Conservation (phyloP, 202 grass and related monocot genomes). For the Elaeis oleifera region DNA sequence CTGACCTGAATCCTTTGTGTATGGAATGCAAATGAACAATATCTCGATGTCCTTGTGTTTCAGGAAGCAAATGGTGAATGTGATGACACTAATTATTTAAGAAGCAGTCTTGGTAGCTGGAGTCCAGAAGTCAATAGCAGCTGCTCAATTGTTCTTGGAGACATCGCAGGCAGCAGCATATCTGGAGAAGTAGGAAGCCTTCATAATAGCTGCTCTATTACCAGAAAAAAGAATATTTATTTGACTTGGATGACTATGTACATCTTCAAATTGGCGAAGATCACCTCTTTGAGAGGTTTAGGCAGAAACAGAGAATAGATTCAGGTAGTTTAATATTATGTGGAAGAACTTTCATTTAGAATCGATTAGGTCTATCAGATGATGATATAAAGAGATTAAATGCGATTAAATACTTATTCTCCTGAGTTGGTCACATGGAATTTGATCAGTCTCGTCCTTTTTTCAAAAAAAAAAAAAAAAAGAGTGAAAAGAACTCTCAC, state of each 20-base stretch:
- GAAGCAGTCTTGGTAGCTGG: constrained; percentile 77
- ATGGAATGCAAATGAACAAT: too few relatives aligned
- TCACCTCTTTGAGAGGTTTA: constrained; percentile 54
- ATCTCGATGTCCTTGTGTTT: constrained; percentile 2
- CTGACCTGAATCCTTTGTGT: too few relatives aligned
- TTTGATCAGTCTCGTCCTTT: too few relatives aligned
- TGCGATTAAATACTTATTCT: too few relatives aligned
- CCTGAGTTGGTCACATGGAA: too few relatives aligned
- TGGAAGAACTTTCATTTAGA: constrained; percentile 8
- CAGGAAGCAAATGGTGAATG: constrained; percentile 37
- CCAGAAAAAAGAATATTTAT: constrained; percentile 29
- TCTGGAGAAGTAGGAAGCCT: constrained; percentile 23
- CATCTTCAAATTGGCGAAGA: constrained; percentile 46
- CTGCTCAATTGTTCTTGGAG: constrained; percentile 21
- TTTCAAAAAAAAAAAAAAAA: too few relatives aligned
- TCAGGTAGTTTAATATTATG: constrained; percentile 59
- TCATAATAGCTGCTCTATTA: constrained; percentile 17
- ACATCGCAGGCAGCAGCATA: constrained; percentile 23
- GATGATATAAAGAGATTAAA: too few relatives aligned
- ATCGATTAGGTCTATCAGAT: too few relatives aligned
- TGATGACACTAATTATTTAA: constrained; percentile 31
- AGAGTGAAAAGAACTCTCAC: too few relatives aligned
- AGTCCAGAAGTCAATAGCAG: constrained; percentile 42
- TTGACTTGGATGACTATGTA: constrained; percentile 68
- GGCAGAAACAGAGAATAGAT: constrained; percentile 51